A percentile compares a stretch with the other conserved stretches of the same genome.
Conservation (phyloP, 768 basidiomycete genomes). For the Fibroporia radiculosa region DNA sequence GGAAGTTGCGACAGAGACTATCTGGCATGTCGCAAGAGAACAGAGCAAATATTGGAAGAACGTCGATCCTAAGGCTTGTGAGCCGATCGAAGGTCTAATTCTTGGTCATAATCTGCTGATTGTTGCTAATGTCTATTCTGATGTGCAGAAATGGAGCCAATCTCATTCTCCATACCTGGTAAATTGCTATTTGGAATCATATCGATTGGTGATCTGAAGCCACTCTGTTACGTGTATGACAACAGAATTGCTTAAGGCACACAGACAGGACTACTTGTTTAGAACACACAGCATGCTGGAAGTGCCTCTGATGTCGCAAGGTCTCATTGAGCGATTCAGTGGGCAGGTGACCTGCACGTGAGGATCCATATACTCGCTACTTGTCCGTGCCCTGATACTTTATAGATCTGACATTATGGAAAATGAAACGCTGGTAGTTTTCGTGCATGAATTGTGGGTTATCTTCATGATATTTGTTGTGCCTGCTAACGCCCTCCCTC, state of each 20-base stretch:
- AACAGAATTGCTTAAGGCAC: constrained; percentile 78
- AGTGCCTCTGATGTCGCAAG: constrained; percentile 62
- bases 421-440: constrained; percentile 71
- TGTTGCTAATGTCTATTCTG: not conserved
- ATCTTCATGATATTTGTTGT: not conserved
- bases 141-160: constrained; percentile 56
- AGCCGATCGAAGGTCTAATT: constrained; percentile 68
- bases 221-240: not conserved
- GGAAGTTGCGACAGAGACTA: constrained; percentile 79
- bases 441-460: constrained; percentile 92
- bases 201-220: constrained; percentile 2
- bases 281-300: constrained; percentile 71
- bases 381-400: not conserved
- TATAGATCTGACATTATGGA: constrained; percentile 69
- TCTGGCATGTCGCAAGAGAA: constrained; percentile 79
- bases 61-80: constrained; percentile 73
- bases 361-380: constrained; percentile 18
- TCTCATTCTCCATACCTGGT: constrained; percentile 67
- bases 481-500: not conserved
- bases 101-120: not conserved
- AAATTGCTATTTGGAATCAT: constrained; percentile 4
- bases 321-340: constrained; percentile 65
- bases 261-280: constrained; percentile 80
- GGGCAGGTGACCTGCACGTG: constrained; percentile 89
- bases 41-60: constrained; percentile 91